Evolutionary conservation across 106 monocot species (phyloP).

Genomic region (Vanilla planifolia): DNA sequence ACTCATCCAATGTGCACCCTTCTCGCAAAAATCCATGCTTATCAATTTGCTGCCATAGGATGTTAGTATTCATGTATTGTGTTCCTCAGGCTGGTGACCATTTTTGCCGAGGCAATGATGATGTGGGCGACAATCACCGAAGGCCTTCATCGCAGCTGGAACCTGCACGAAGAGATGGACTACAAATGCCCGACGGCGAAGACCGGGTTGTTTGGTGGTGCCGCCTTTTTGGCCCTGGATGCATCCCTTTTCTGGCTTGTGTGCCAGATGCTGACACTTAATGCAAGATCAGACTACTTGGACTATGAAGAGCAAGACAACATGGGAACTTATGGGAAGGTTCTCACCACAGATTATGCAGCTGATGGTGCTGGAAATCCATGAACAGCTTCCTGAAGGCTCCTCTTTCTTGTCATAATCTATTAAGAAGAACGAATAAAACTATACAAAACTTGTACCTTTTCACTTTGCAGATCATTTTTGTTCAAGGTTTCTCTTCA

Average conservation of each 20-base stretch:
- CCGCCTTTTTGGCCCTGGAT: slow-evolving; percentile 57
- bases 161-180: slow-evolving; percentile 37
- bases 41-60: too few species aligned
- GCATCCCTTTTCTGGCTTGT: slow-evolving; percentile 72
- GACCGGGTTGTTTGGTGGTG: slow-evolving; percentile 77
- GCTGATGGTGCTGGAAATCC: background rate
- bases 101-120: slow-evolving; percentile 31
- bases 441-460: too few species aligned
- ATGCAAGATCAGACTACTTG: slow-evolving; percentile 61
- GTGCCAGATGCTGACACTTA: slow-evolving; percentile 52
- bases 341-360: slow-evolving; percentile 23
- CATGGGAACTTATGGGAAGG: slow-evolving; percentile 30
- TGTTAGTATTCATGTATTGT: too few species aligned
- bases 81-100: slow-evolving; percentile 45
- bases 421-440: too few species aligned
- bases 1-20: too few species aligned
- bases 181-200: slow-evolving; percentile 58
- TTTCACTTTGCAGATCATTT: too few species aligned
- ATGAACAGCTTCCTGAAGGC: background rate
- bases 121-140: slow-evolving; percentile 61
- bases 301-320: slow-evolving; percentile 26
- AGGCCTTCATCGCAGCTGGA: slow-evolving; percentile 29
- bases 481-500: too few species aligned
- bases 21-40: too few species aligned
- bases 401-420: too few species aligned